A percentile compares a stretch with the other conserved stretches of the same genome.
phyloP scores from a whole-genome alignment of 2,329 filamentous ascomycete species.

The Lizonia empirigonia region DNA sequence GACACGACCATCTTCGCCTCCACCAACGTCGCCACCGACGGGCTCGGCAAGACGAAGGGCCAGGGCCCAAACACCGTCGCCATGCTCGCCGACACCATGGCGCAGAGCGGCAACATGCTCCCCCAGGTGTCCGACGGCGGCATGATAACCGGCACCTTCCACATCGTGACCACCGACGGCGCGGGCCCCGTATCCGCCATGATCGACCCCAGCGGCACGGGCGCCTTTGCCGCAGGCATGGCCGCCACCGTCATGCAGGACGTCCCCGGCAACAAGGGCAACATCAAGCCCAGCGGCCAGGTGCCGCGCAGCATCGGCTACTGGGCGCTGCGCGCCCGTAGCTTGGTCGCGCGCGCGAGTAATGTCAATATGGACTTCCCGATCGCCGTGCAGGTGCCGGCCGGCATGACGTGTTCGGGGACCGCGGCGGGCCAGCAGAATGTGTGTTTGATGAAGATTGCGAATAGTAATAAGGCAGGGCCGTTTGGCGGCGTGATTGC shows the following conservation, averaged over 20 bases:
- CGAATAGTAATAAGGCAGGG: constrained; percentile 25
- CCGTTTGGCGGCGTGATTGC: constrained; percentile 30
- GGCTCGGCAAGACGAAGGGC: constrained; percentile 49
- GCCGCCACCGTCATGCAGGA: constrained; percentile 21
- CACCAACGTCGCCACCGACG: constrained; percentile 45
- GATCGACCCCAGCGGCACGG: constrained; percentile 64
- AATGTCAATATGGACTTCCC: constrained; percentile 25
- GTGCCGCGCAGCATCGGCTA: constrained; percentile 14
- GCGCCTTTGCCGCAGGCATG: constrained; percentile 32
- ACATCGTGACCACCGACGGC: constrained; percentile 68
- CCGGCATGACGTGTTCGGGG: constrained; percentile 60
- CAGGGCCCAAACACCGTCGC: constrained; percentile 47
- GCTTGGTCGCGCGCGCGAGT: constrained; percentile 18
- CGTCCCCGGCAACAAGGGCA: constrained; percentile 27
- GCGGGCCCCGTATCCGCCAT: constrained; percentile 66
- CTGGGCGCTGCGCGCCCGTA: constrained; percentile 7
- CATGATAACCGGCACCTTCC: constrained; percentile 62
- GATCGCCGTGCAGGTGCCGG: constrained; percentile 52
- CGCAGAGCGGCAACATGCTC: constrained; percentile 58
- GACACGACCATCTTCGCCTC: constrained; percentile 55
- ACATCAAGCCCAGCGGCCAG: constrained; percentile 20
- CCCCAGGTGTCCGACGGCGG: constrained; percentile 64
- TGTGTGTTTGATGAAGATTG: constrained; percentile 53
- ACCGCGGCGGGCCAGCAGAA: constrained; percentile 61
- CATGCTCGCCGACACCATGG: constrained; percentile 50